Evolutionary conservation across 768 basidiomycete species (phyloP).

Genomic region (Russula vinacea): DNA sequence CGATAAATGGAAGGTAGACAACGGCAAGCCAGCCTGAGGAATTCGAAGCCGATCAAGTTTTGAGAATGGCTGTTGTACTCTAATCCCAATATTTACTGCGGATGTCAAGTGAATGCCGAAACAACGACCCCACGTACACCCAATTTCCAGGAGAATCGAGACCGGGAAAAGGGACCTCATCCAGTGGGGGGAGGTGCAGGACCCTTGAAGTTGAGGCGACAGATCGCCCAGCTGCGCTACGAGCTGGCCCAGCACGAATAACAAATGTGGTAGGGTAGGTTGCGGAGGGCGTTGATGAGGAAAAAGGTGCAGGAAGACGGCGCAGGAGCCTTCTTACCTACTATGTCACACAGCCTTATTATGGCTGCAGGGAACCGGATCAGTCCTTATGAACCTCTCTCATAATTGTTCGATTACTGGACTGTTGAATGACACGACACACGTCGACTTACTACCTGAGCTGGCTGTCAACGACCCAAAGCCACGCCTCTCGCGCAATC

Average conservation of each 20-base stretch:
- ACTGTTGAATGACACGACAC: not conserved
- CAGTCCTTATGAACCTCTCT: not conserved
- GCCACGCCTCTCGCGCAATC: conserved; percentile 10
- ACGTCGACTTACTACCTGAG: conserved; percentile 18
- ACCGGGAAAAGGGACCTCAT: not conserved
- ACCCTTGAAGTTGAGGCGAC: not conserved
- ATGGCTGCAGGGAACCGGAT: conserved; percentile 7
- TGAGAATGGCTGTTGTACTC: not conserved
- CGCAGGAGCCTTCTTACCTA: not conserved
- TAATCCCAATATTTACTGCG: conserved; percentile 9
- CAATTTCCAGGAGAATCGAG: conserved; percentile 2
- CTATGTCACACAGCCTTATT: conserved; percentile 18
- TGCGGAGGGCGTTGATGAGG: not conserved
- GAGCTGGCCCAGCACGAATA: not conserved
- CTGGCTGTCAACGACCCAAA: conserved; percentile 1
- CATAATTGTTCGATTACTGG: not conserved
- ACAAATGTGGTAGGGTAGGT: conserved; percentile 3
- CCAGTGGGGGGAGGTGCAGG: not conserved
- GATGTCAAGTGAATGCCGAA: not conserved
- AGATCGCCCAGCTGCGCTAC: conserved; percentile 4
- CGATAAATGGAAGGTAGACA: not conserved
- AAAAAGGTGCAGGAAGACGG: not conserved
- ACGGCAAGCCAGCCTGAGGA: not conserved
- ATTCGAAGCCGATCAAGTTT: conserved; percentile 1
- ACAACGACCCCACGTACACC: not conserved